phyloP scores from a whole-genome alignment of 2,329 filamentous ascomycete genomes.

The Phoma herbarum region DNA sequence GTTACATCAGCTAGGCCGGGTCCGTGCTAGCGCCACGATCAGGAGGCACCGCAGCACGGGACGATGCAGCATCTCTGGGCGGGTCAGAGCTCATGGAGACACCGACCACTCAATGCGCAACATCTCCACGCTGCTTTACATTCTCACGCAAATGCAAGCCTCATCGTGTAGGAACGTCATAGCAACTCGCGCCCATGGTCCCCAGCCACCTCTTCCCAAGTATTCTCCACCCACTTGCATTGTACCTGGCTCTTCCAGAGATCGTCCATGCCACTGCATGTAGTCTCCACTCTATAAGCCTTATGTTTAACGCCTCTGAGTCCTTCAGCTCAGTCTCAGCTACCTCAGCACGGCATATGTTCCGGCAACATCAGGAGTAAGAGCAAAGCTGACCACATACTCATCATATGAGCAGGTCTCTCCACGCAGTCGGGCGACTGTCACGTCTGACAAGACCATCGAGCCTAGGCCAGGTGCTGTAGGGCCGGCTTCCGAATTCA shows the following conservation, averaged over 20 bases:
- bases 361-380: background rate
- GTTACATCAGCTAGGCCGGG: slow-evolving; percentile 16
- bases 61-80: slow-evolving; percentile 18
- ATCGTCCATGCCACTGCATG: slow-evolving; percentile 3
- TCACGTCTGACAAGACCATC: slow-evolving; percentile 16
- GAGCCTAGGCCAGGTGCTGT: slow-evolving; percentile 2
- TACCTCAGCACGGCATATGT: background rate
- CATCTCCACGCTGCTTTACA: slow-evolving; percentile 9
- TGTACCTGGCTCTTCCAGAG: background rate
- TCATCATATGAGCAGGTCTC: background rate
- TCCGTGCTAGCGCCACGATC: slow-evolving; percentile 12
- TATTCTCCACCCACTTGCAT: background rate
- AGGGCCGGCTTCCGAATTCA: background rate
- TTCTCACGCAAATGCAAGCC: slow-evolving; percentile 10
- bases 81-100: slow-evolving; percentile 12
- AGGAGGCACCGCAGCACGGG: slow-evolving; percentile 14
- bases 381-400: background rate
- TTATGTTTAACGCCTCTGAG: slow-evolving; percentile 2
- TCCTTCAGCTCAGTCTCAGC: background rate
- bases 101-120: slow-evolving; percentile 6
- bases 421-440: slow-evolving; percentile 7
- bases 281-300: slow-evolving; percentile 6
- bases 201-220: slow-evolving; percentile 8
- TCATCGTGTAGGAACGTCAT: background rate
- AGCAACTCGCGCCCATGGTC: background rate